Evolutionary conservation across 2,329 filamentous ascomycete genomes (phyloP).

Genomic region (Diplodia seriata): DNA sequence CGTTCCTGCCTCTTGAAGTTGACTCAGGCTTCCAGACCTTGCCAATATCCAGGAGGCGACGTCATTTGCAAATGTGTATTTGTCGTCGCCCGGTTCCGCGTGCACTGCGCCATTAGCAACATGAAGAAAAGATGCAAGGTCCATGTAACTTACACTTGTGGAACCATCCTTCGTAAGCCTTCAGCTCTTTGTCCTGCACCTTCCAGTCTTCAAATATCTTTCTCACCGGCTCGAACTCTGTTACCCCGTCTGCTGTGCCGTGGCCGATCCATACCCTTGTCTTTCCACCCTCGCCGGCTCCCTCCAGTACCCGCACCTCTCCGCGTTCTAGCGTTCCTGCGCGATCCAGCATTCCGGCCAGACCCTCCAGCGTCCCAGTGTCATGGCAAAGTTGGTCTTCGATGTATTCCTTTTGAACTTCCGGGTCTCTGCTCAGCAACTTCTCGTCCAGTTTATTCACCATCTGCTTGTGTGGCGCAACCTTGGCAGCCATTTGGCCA

Average conservation of each 20-base stretch:
- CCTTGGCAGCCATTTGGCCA: conserved; percentile 70
- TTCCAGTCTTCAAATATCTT: conserved; percentile 65
- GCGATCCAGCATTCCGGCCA: conserved; percentile 79
- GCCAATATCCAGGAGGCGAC: conserved; percentile 47
- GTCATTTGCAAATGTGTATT: conserved; percentile 45
- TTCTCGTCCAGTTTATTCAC: conserved; percentile 68
- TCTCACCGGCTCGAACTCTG: conserved; percentile 69
- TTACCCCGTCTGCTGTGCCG: conserved; percentile 75
- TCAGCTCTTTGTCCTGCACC: conserved; percentile 73
- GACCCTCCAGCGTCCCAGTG: conserved; percentile 82
- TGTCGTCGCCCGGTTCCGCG: conserved; percentile 46
- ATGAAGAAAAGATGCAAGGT: background rate
- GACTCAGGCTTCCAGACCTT: conserved; percentile 41
- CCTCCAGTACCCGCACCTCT: conserved; percentile 54
- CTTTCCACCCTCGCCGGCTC: conserved; percentile 60
- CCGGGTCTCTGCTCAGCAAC: conserved; percentile 71
- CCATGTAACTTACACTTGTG: conserved; percentile 65
- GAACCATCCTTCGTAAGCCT: conserved; percentile 76
- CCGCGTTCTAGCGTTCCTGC: conserved; percentile 66
- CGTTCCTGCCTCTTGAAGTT: conserved; percentile 39
- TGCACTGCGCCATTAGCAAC: conserved; percentile 41
- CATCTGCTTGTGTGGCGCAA: conserved; percentile 73
- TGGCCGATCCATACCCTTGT: conserved; percentile 74
- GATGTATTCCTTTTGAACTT: conserved; percentile 64
- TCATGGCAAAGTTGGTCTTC: conserved; percentile 78